Percentiles rank a stretch among this genome's conserved stretches.
These are phyloP conservation scores for Hyaloperonospora arabidopsidis DNA, from an alignment of 352 stramenopile genomes.

Conservation along the genomic window DNA sequence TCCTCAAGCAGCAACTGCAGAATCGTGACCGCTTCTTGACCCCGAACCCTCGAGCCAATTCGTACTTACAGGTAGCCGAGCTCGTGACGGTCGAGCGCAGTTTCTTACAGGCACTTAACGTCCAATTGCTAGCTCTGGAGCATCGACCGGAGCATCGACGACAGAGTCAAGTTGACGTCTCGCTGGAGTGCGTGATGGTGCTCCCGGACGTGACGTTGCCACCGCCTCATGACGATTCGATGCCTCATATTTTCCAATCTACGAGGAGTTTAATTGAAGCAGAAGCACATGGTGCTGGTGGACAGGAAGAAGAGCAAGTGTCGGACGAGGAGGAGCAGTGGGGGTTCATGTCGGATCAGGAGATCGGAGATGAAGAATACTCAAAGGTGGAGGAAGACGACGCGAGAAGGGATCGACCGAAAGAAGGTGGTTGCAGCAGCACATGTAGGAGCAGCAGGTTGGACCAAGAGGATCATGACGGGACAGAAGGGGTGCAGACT, in stretches of 20 bases:
- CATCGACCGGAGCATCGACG: conserved; percentile 45
- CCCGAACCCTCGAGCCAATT: conserved; percentile 14
- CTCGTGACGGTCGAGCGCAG: conserved; percentile 49
- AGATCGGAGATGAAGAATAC: conserved; percentile 9
- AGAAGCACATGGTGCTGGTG: conserved; percentile 9
- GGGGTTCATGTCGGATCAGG: conserved; percentile 18
- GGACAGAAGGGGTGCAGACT: conserved; percentile 16
- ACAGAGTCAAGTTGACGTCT: conserved; percentile 71
- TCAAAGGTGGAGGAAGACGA: conserved; percentile 20
- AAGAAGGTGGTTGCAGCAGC: conserved; percentile 14
- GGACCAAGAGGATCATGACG: conserved; percentile 31
- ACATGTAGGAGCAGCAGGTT: conserved; percentile 27
- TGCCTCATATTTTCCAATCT: conserved; percentile 39
- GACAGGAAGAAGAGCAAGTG: conserved; percentile 17
- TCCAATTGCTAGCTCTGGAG: conserved; percentile 49
- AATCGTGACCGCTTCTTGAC: neutral
- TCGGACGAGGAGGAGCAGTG: conserved; percentile 8
- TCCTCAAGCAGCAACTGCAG: conserved; percentile 40
- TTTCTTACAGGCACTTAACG: conserved; percentile 62
- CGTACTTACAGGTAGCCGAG: conserved; percentile 64
- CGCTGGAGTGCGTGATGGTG: conserved; percentile 66
- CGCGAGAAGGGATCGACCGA: conserved; percentile 5
- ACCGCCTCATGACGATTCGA: conserved; percentile 40
- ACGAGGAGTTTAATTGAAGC: conserved; percentile 26
- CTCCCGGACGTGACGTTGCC: conserved; percentile 71